phyloP scores from a whole-genome alignment of 108 stramenopile genomes.

The Asterionellopsis glacialis region DNA sequence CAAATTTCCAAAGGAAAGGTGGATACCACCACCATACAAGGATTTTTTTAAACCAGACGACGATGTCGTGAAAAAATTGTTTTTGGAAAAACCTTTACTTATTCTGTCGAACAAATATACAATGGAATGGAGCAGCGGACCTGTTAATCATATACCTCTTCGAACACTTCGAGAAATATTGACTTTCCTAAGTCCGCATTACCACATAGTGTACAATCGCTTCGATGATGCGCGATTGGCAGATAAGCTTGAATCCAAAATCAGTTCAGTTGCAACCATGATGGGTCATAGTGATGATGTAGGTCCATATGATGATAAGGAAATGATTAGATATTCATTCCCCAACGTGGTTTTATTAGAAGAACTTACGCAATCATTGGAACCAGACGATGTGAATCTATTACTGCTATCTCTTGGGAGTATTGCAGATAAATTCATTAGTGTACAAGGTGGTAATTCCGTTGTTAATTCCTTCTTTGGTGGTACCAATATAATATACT shows the following conservation, averaged over 20 bases:
- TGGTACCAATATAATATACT: neutral
- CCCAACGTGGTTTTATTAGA: neutral
- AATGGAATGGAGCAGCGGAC: neutral
- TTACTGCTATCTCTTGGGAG: neutral
- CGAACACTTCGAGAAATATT: neutral
- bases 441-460: constrained; percentile 3
- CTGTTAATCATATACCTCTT: neutral
- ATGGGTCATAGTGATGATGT: neutral
- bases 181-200: neutral
- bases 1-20: neutral
- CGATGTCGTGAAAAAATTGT: neutral
- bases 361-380: neutral
- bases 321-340: neutral
- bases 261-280: too few species aligned
- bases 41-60: neutral
- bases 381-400: neutral
- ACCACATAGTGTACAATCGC: neutral
- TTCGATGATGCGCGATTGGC: neutral
- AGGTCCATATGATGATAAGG: constrained; percentile 1
- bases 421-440: neutral
- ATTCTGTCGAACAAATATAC: constrained; percentile 1
- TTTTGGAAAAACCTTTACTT: neutral
- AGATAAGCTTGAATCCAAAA: neutral
- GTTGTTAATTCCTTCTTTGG: constrained; percentile 3
- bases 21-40: neutral